Percentiles rank a stretch among this genome's conserved stretches.
Evolutionary conservation across 176 grass and related monocot genomes (phyloP).

Genomic region (Eragrostis curvula): DNA sequence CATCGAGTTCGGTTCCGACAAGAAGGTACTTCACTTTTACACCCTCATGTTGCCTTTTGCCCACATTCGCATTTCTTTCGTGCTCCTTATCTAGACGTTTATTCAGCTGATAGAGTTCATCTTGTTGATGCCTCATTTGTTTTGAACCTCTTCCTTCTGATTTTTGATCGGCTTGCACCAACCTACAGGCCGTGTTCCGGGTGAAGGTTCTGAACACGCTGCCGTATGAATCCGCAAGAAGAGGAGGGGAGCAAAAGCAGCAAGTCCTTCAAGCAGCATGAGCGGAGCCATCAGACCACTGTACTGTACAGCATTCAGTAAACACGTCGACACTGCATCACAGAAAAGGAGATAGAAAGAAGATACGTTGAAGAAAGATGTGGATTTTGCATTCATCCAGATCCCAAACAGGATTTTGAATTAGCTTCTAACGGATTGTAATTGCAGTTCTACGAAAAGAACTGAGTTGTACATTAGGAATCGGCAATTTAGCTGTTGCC

Average conservation of each 20-base stretch:
- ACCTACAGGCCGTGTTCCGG: conserved; percentile 69
- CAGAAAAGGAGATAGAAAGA: conserved; percentile 9
- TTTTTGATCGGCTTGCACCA: neutral
- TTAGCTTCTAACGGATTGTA: conserved; percentile 30
- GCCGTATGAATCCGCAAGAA: conserved; percentile 54
- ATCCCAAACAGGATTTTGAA: conserved; percentile 40
- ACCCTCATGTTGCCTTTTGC: neutral
- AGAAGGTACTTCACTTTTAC: conserved; percentile 55
- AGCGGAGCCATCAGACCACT: conserved; percentile 19
- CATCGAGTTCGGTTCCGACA: conserved; percentile 90
- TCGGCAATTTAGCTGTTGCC: conserved; percentile 54
- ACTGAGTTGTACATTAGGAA: conserved; percentile 47
- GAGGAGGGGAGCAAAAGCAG: conserved; percentile 7
- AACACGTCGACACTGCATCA: conserved; percentile 21
- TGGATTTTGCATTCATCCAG: conserved; percentile 38
- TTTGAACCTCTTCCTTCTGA: conserved; percentile 2
- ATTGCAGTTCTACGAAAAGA: conserved; percentile 29
- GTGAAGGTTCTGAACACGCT: conserved; percentile 82
- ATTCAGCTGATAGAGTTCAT: neutral
- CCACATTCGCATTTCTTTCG: neutral
- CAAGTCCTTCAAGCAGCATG: conserved; percentile 75
- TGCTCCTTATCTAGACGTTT: neutral
- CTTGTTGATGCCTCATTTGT: neutral
- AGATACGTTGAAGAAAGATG: neutral
- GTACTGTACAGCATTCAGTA: conserved; percentile 53